Conservation (phyloP, 257 asterid species). For the Lycium ferocissimum region DNA sequence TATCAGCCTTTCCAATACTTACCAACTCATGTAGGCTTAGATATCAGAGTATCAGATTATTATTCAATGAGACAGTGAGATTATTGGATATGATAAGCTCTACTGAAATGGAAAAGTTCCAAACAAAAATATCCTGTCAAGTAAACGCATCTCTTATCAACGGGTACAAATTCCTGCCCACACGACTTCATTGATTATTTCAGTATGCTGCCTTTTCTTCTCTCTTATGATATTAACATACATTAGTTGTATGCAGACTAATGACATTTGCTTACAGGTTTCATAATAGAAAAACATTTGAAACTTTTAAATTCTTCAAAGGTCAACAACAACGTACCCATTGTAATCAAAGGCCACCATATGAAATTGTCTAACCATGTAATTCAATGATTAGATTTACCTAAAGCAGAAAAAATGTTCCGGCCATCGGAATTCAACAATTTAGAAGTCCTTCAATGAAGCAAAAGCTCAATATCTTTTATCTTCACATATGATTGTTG, state of each 20-base stretch:
- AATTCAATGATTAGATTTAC: not conserved
- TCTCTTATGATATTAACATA: not conserved
- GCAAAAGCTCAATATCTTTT: not conserved
- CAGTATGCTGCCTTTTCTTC: not conserved
- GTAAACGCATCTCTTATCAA: not conserved
- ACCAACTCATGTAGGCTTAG: no score
- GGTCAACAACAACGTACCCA: no score
- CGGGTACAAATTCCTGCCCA: not conserved
- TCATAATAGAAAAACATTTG: not conserved
- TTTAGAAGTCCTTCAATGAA: not conserved
- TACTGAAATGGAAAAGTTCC: no score
- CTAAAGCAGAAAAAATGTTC: not conserved
- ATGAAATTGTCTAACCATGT: not conserved
- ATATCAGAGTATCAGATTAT: no score
- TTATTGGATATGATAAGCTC: no score
- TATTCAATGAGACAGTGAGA: no score
- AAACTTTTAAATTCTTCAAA: not conserved
- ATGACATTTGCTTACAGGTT: not conserved
- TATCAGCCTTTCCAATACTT: no score
- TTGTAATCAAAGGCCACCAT: not conserved
- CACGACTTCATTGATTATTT: no score
- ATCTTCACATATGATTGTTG: not conserved
- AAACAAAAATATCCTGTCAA: not conserved
- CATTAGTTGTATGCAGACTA: not conserved
- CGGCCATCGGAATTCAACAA: not conserved